Evolutionary conservation across 1,284 basidiomycete genomes (phyloP).

Genomic region (Rugosomyces carneus): DNA sequence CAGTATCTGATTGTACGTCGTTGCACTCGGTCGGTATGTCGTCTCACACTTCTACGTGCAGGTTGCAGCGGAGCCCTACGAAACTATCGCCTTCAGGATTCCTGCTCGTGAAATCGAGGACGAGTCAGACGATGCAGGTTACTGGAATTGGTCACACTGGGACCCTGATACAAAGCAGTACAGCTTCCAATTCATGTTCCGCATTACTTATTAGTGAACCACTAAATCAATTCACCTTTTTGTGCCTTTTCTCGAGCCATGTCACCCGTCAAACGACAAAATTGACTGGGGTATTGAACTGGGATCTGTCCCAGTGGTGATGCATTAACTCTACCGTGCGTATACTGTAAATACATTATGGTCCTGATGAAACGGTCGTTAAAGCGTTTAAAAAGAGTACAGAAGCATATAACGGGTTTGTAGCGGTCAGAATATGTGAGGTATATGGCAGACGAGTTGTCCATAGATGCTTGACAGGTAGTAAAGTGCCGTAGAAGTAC

Average conservation of each 20-base stretch:
- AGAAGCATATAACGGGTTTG: conserved; percentile 8
- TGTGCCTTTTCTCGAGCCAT: no score
- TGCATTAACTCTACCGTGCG: conserved; percentile 13
- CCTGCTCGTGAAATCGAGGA: conserved; percentile 97
- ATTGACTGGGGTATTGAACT: no score
- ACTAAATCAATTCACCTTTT: no score
- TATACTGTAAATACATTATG: conserved; percentile 12
- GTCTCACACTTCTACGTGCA: conserved; percentile 26
- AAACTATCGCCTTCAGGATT: conserved; percentile 97
- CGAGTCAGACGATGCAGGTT: conserved; percentile 83
- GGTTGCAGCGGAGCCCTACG: conserved; percentile 98
- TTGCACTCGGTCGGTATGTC: not conserved
- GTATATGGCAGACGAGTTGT: conserved; percentile 14
- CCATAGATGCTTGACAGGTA: conserved; percentile 4
- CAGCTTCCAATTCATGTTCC: conserved; percentile 93
- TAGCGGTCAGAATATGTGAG: conserved; percentile 7
- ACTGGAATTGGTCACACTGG: conserved; percentile 97
- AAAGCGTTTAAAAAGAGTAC: conserved; percentile 7
- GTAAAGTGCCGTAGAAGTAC: conserved; percentile 11
- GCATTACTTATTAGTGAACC: conserved; percentile 46
- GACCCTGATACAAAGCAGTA: conserved; percentile 95
- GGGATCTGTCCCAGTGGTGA: not conserved
- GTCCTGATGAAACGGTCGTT: not conserved
- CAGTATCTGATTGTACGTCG: conserved; percentile 91
- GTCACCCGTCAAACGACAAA: no score